Evolutionary conservation across 2,329 filamentous ascomycete genomes (phyloP), one percentile per base, ranked within the genome.

Genomic region (Mollisia scopiformis): DNA sequence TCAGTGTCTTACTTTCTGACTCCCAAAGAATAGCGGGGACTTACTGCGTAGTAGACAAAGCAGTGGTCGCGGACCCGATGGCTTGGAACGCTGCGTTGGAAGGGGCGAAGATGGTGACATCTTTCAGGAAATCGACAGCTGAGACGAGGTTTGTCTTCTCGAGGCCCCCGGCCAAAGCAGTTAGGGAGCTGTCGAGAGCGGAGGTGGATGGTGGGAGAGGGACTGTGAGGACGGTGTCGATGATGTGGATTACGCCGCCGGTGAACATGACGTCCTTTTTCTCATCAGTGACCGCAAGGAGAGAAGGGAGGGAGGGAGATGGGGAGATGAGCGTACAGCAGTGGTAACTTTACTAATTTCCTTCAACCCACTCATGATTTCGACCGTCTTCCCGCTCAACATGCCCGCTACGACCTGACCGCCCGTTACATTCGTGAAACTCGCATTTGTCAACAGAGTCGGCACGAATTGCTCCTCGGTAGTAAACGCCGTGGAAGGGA

Each of bases 191-290:
- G 13, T 72, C 68, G 10, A 71, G 63, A 0, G 71, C 69, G 3
- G 75, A 76, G 21, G 62, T 62, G 47, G 74, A 73, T 35, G 77
- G 70, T 16, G 70, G 61, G 13, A 63, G 54, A 0, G 82, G 82
- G 3, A 81, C 77, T 1, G 80, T 74, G 50, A 84, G 73, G 28
- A 84, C 73, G 46, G 77, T 78, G 70, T 84, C 81, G 57, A 83
- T 75, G 11, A 83, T 69, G 39, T 84, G 82, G 58, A 84, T 73
- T 11, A 82, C 71, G 11, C 82, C 81, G 49, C 79, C 79, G n/a
- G 74, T 69, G 67, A 82, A 82, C 66, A 80, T 78, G 55, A 84
- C 72, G 66, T 84, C 78, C 79, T 81, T 46, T 41, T 23, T 27
- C 46, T 10, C 7, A 19, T 43, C n/a, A 43, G 37, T 49, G 6